These are phyloP conservation scores for Auriscalpium microsporum DNA, from an alignment of 768 basidiomycete genomes.

Conservation along the genomic window DNA sequence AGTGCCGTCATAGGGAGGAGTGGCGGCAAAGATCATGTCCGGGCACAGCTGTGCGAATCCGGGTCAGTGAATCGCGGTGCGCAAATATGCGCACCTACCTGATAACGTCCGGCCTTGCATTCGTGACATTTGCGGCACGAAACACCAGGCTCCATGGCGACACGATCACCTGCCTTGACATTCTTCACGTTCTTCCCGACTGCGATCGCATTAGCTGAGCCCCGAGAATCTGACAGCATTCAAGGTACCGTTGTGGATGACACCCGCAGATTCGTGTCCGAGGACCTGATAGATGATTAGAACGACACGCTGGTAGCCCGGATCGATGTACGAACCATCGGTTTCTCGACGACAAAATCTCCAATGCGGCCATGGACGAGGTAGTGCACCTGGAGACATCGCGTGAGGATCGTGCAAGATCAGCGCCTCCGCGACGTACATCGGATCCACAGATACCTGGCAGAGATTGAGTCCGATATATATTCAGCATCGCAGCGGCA, in stretches of 20 bases:
- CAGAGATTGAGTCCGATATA: slow-evolving; percentile 1
- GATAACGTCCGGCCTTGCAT: slow-evolving; percentile 79
- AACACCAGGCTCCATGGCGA: slow-evolving; percentile 87
- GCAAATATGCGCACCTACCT: slow-evolving; percentile 36
- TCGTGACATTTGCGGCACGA: slow-evolving; percentile 77
- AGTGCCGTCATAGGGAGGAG: slow-evolving; percentile 90
- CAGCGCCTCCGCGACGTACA: slow-evolving; percentile 31
- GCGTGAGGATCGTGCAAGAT: slow-evolving; percentile 9
- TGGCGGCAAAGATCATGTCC: slow-evolving; percentile 83
- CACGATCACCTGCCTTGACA: slow-evolving; percentile 75
- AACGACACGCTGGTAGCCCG: neutral
- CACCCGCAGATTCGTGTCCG: slow-evolving; percentile 88
- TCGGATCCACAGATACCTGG: slow-evolving; percentile 89
- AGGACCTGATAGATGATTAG: slow-evolving; percentile 50
- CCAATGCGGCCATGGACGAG: slow-evolving; percentile 71
- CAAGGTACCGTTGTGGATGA: slow-evolving; percentile 53
- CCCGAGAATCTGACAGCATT: too few species aligned
- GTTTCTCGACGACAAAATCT: slow-evolving; percentile 69
- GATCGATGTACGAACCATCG: slow-evolving; percentile 47
- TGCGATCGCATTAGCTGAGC: slow-evolving; percentile 17
- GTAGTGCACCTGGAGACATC: slow-evolving; percentile 56
- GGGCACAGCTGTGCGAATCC: slow-evolving; percentile 64
- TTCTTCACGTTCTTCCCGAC: slow-evolving; percentile 72
- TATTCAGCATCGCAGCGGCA: slow-evolving; percentile 1
- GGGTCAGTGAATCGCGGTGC: neutral